Percentiles rank a stretch among this genome's conserved stretches.
Evolutionary conservation across 768 basidiomycete species (phyloP).

Genomic region (Phanerochaete sordida): DNA sequence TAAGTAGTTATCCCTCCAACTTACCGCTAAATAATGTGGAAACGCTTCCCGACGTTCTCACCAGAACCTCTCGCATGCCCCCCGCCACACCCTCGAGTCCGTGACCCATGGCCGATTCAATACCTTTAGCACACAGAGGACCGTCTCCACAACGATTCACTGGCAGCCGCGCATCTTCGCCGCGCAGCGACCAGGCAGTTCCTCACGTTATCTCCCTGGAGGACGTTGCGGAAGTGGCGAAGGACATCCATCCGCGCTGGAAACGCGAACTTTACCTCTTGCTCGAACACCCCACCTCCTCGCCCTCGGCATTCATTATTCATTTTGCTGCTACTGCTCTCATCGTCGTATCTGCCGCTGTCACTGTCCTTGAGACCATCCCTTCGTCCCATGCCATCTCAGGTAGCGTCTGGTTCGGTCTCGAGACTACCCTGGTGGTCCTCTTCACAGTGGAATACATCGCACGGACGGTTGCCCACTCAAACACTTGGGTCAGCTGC

Average conservation of each 20-base stretch:
- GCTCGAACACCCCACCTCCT: slow-evolving; percentile 79
- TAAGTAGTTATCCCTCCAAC: not conserved
- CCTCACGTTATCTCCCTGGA: slow-evolving; percentile 15
- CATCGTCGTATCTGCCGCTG: slow-evolving; percentile 70
- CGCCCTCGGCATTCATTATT: slow-evolving; percentile 69
- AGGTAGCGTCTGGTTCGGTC: slow-evolving; percentile 76
- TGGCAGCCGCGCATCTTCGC: slow-evolving; percentile 2
- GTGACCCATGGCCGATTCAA: slow-evolving; percentile 3
- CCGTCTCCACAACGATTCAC: not conserved
- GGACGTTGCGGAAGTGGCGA: slow-evolving; percentile 12
- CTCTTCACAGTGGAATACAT: slow-evolving; percentile 87
- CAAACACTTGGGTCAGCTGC: slow-evolving; percentile 55
- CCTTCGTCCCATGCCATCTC: slow-evolving; percentile 70
- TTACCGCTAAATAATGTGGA: not conserved
- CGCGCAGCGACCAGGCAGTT: not conserved
- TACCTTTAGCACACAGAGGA: slow-evolving; percentile 1
- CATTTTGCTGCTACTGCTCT: slow-evolving; percentile 68
- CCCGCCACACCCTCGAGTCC: not conserved
- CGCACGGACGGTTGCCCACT: slow-evolving; percentile 73
- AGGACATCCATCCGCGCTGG: slow-evolving; percentile 41
- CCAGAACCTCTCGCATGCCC: not conserved
- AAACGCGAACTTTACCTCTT: slow-evolving; percentile 65
- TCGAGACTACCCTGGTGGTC: slow-evolving; percentile 81
- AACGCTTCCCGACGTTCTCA: not conserved
- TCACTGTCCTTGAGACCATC: slow-evolving; percentile 79